phyloP scores from a whole-genome alignment of 768 basidiomycete species.

The Leccinum subtestaceum region DNA sequence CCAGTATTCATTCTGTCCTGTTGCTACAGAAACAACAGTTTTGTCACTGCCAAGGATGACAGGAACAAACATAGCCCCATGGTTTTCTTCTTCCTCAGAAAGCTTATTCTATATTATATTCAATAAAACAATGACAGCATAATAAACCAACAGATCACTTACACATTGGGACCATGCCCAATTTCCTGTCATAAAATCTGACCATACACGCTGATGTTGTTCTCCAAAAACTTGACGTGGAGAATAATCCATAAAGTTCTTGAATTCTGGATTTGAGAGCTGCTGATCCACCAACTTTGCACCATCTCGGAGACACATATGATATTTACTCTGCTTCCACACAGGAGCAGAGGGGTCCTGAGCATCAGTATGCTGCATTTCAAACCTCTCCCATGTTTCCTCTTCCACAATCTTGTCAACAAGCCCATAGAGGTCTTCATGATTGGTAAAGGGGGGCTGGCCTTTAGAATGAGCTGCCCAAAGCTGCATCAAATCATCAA shows the following conservation, averaged over 20 bases:
- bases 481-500: no score
- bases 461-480: no score
- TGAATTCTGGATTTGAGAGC: neutral
- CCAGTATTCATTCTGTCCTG: neutral
- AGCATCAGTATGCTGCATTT: no score
- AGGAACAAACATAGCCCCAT: neutral
- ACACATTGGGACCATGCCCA: neutral
- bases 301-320: neutral
- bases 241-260: neutral
- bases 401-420: no score
- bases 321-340: neutral
- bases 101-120: neutral
- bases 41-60: neutral
- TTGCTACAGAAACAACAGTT: neutral
- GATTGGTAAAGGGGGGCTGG: no score
- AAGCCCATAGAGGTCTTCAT: no score
- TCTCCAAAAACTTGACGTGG: neutral
- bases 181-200: neutral
- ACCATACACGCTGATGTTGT: neutral
- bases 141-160: neutral
- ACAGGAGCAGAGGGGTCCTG: no score
- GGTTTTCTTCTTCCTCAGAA: neutral
- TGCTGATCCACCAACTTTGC: neutral
- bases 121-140: no score
- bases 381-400: no score